Base-by-base conservation (phyloP, 495 filamentous ascomycete species). In the Massariosphaeria phaeospora region DNA sequence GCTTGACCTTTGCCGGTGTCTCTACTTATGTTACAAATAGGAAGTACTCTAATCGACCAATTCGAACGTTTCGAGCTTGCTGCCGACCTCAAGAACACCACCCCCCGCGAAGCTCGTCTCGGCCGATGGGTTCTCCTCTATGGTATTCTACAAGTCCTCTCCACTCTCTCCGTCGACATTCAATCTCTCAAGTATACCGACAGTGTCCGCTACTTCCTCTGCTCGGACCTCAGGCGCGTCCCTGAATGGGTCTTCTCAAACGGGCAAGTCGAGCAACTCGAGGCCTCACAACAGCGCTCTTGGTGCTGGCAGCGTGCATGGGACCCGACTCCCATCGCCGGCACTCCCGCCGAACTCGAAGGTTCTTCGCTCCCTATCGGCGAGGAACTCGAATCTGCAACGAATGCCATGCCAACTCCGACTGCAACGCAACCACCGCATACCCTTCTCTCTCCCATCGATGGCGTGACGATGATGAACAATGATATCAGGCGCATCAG, bases 1-100 rank as follows among this genome's bases (percentile, higher is more conserved):
- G n/a, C 23, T 48, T 23, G 2, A 13, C n/a, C 21, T 25, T 15
- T 17, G 6, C 15, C 23, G 20, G 15, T n/a, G 13, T 38, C 0
- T 39, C 7, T 34, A 39, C 59, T 66, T 29, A 63, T 29, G 40
- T 31, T 4, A 0, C 12, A 6, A 12, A 29, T 70, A 44, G 61
- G 56, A 20, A 75, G 75, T 36, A 66, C 69, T 34, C 74, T 86
- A 3, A 79, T 86, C 45, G 81, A 86, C 25, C 74, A 73, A 25
- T 85, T 84, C 60, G 70, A 75, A 46, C 76, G 75, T 47, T 84
- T 84, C 60, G 84, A 88, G 49, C 84, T 84, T 60, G 56, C 67
- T 12, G 24, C 49, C 0, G 55, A 62, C 13, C 48, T 61, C 23
- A 51, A 52, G 23, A 30, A 24, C 38, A 26, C 50, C 38, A 40